These are phyloP conservation scores for Chrysanthemum seticuspe DNA, from an alignment of 129 eudicot species.

Conservation along the genomic window DNA sequence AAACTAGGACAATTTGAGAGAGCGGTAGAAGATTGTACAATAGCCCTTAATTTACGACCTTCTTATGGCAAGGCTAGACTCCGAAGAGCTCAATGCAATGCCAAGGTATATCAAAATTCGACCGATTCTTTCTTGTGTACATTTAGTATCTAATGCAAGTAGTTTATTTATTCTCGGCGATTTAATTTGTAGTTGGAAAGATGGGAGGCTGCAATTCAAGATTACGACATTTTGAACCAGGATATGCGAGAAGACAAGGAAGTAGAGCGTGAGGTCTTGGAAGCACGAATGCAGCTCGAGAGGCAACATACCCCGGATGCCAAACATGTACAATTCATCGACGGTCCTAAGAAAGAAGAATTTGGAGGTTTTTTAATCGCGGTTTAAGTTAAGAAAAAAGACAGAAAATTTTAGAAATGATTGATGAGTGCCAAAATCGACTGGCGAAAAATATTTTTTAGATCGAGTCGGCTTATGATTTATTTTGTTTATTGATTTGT, in stretches of 20 bases:
- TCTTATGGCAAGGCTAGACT: constrained; percentile 70
- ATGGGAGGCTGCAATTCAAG: constrained; percentile 78
- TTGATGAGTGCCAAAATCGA: constrained; percentile 3
- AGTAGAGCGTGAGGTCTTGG: constrained; percentile 40
- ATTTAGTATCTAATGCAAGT: not conserved
- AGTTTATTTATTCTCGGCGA: not conserved
- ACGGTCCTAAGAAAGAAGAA: constrained; percentile 27
- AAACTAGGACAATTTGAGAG: constrained; percentile 68
- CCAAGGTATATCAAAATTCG: constrained; percentile 37
- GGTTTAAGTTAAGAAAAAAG: constrained; percentile 24
- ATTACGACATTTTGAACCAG: constrained; percentile 58
- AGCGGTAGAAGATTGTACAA: constrained; percentile 66
- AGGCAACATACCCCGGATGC: constrained; percentile 36
- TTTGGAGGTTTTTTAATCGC: constrained; percentile 38
- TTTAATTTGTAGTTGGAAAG: constrained; percentile 49
- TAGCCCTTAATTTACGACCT: constrained; percentile 62
- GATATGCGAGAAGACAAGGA: constrained; percentile 57
- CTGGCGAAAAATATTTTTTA: not conserved
- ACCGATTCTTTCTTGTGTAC: not conserved
- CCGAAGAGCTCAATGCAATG: constrained; percentile 74
- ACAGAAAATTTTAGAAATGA: not conserved
- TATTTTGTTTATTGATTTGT: not conserved
- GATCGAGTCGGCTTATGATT: constrained; percentile 2
- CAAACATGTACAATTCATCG: constrained; percentile 28
- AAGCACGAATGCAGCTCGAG: constrained; percentile 53